Conservation (phyloP, 2,329 filamentous ascomycete species). For the Akanthomyces lecanii region DNA sequence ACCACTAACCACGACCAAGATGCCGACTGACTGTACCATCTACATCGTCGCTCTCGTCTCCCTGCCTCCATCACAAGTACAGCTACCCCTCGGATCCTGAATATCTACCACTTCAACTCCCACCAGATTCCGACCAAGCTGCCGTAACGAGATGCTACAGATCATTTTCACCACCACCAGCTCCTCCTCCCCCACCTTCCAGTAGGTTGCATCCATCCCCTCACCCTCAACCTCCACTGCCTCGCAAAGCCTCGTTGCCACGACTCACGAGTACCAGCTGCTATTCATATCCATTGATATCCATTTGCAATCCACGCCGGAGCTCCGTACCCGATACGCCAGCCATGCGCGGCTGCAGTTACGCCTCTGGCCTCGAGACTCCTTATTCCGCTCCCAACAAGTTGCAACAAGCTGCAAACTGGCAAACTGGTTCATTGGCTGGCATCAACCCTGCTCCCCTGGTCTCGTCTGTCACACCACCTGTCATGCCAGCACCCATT, state of each 20-base stretch:
- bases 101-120: not conserved
- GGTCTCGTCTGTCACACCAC: conserved; percentile 6
- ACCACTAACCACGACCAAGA: not conserved
- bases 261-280: not conserved
- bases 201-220: not conserved
- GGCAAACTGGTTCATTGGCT: not conserved
- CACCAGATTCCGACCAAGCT: conserved; percentile 1
- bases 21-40: not conserved
- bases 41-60: not conserved
- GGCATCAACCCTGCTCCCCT: conserved; percentile 3
- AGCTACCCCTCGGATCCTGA: not conserved
- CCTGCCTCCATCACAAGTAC: not conserved
- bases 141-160: conserved; percentile 2
- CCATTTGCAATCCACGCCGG: not conserved
- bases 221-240: not conserved
- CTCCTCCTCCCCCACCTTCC: not conserved
- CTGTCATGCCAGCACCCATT: conserved; percentile 8
- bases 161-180: conserved; percentile 9
- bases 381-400: not conserved
- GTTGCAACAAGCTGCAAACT: not conserved
- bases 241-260: not conserved
- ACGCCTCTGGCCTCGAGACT: not conserved
- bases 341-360: not conserved
- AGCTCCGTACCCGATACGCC: conserved; percentile 8
- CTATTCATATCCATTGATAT: not conserved